Evolutionary conservation across 2,329 filamentous ascomycete genomes (phyloP), one percentile per base, ranked within the genome.

Genomic region (Penicillium sp.): DNA sequence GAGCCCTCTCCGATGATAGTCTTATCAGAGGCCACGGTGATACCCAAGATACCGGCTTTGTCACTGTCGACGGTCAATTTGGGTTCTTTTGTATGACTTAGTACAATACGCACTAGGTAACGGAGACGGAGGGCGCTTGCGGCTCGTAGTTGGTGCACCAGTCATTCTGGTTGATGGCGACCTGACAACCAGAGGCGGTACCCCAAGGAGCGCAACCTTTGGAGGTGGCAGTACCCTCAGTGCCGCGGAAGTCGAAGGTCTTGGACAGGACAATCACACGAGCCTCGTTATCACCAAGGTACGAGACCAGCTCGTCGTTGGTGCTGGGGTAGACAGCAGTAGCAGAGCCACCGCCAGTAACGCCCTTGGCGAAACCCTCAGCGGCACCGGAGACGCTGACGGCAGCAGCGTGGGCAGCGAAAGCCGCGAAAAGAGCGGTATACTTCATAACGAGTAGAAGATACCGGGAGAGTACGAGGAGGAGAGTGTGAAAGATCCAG

Each of bases 71-170:
- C 8, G 2, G 13, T 57, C 2, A 53, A 44, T 39, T 22, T 22
- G 11, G 5, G 4, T 16, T 3, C 2, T 14, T 22, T 43, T 1
- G 6, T 5, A 35, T 25, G 1, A 6, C 0, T 4, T 3, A 8
- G 11, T 9, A 3, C 8, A 11, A 2, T 5, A 39, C 60, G 41
- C 48, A 62, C 60, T 76, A 76, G 22, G 42, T 54, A 4, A 69
- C 77, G 7, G 71, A 70, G 38, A 74, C 74, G 42, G 72, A 74
- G 28, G 78, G 74, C 2, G 80, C 78, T 31, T 74, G 72, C 47
- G 80, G 71, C 69, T 85, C 73, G 67, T 85, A 81, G 72, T 84
- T 84, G 49, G 66, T 72, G 68, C 83, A 86, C 78, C 80, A 83
- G 63, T 75, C 63, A 64, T 83, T 70, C 72, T 81, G 73, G 72